A percentile compares a stretch with the other conserved stretches of the same genome.
Conservation (phyloP, 352 stramenopile species). For the Aphanomyces stellatus region DNA sequence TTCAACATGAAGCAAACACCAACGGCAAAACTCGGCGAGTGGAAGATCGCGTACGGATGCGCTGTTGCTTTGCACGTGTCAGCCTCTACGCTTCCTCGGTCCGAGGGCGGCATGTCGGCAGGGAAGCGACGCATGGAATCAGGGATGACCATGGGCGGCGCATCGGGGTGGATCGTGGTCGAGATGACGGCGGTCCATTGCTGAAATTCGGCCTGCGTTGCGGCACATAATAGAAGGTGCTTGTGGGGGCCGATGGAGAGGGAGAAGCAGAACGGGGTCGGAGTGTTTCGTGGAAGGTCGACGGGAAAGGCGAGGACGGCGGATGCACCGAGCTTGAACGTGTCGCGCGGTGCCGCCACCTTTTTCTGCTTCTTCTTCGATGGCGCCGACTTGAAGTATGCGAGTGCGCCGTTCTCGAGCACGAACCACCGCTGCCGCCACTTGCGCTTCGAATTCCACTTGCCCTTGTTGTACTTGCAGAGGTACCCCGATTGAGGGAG, state of each 20-base stretch:
- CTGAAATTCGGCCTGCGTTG: slow-evolving; percentile 57
- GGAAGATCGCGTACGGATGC: neutral
- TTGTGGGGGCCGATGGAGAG: slow-evolving; percentile 27
- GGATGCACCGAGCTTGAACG: neutral
- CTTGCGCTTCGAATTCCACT: slow-evolving; percentile 60
- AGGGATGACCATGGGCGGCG: neutral
- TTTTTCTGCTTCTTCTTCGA: slow-evolving; percentile 41
- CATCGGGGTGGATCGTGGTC: slow-evolving; percentile 45
- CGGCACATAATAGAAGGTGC: slow-evolving; percentile 51
- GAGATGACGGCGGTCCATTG: slow-evolving; percentile 71
- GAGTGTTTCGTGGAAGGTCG: slow-evolving; percentile 48
- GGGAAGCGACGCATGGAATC: neutral
- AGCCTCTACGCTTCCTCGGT: neutral
- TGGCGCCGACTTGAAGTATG: slow-evolving; percentile 43
- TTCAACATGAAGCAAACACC: neutral
- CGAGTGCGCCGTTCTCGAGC: slow-evolving; percentile 54
- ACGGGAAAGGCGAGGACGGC: slow-evolving; percentile 59
- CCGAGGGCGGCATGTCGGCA: neutral
- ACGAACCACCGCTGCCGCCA: slow-evolving; percentile 82
- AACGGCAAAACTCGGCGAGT: neutral
- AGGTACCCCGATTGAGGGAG: slow-evolving; percentile 38
- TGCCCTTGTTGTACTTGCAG: slow-evolving; percentile 68
- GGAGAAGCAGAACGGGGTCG: slow-evolving; percentile 75
- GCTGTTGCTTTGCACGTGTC: neutral
- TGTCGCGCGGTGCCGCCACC: slow-evolving; percentile 29